phyloP scores from a whole-genome alignment of 108 stramenopile species.

The Pseudonitzschia delicatissima region DNA sequence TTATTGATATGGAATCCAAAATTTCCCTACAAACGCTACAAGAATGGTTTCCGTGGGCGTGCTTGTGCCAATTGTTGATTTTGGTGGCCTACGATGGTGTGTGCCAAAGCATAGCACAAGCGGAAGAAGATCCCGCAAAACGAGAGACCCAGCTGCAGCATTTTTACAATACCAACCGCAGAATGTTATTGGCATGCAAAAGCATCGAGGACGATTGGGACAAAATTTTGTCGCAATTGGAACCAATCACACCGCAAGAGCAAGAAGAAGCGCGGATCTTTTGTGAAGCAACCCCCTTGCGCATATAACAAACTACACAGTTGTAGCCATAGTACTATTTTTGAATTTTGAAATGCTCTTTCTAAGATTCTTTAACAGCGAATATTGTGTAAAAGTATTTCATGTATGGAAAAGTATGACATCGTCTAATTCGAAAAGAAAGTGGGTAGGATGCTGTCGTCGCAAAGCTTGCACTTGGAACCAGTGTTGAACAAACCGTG shows the following conservation, averaged over 20 bases:
- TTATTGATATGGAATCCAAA: no score
- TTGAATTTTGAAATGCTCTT: no score
- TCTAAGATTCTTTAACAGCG: no score
- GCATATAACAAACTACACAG: no score
- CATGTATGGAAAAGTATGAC: no score
- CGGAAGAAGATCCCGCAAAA: background rate
- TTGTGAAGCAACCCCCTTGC: constrained; percentile 5
- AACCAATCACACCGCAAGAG: constrained; percentile 3
- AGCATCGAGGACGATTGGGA: constrained; percentile 11
- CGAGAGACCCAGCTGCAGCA: constrained; percentile 11
- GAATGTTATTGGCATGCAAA: constrained; percentile 11
- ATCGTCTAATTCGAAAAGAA: no score
- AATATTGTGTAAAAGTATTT: no score
- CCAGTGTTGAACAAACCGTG: no score
- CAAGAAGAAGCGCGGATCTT: constrained; percentile 8
- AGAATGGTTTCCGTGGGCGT: constrained; percentile 30
- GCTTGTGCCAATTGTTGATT: constrained; percentile 38
- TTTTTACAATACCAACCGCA: constrained; percentile 23
- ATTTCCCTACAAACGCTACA: constrained; percentile 23
- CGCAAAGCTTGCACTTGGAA: no score
- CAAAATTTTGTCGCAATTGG: background rate
- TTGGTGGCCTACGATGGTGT: constrained; percentile 42
- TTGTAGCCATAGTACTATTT: no score
- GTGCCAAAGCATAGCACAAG: constrained; percentile 24
- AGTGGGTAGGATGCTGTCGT: no score